Evolutionary conservation across 352 stramenopile species (phyloP), one percentile per base, ranked within the genome.

Genomic region (Thraustochytrium striatum): DNA sequence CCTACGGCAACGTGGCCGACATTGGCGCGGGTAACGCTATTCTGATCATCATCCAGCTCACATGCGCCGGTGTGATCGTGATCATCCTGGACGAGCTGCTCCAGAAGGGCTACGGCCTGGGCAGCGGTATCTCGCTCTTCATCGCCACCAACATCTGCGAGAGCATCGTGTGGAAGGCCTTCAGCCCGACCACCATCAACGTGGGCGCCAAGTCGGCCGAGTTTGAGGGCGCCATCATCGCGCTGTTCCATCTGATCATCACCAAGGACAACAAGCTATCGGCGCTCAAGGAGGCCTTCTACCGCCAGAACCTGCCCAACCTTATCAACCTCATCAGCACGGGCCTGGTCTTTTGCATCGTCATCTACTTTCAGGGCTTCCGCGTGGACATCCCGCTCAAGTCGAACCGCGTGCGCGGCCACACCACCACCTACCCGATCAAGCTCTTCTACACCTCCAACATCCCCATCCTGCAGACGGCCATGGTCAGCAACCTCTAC

Each of bases 371-470:
- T 89, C 96, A 99, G 89, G 96, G 96, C 44, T 84, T 84, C 80
- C 85, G 89, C 57, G 90, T 96, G 35, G 89, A 95, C 72, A 87
- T 97, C 59, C 90, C 91, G 36, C 88, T 99, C 86, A 99, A 99
- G 92, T 98, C 98, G 90, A 93, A 98, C 85, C 97, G 97, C 86
- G 97, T 98, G 86, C 93, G 96, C 81, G 96, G 96, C 82, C 95
- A 99, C 87, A 92, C 98, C 88, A 95, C 94, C 84, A 98, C 93
- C 81, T 99, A 98, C 91, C 96, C 96, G 79, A 99, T 99, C 92
- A 99, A 99, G 90, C 89, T 99, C 2, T 99, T 99, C 86, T 99
- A 99, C 92, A 99, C 96, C 61, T 98, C 93, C 80, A 99, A 99
- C 92, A 99, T 99, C 95, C 96, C 96, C 62, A 99, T 99, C 80